These are phyloP conservation scores for Naganishia sp. DNA, from an alignment of 1,284 basidiomycete genomes.

Conservation along the genomic window DNA sequence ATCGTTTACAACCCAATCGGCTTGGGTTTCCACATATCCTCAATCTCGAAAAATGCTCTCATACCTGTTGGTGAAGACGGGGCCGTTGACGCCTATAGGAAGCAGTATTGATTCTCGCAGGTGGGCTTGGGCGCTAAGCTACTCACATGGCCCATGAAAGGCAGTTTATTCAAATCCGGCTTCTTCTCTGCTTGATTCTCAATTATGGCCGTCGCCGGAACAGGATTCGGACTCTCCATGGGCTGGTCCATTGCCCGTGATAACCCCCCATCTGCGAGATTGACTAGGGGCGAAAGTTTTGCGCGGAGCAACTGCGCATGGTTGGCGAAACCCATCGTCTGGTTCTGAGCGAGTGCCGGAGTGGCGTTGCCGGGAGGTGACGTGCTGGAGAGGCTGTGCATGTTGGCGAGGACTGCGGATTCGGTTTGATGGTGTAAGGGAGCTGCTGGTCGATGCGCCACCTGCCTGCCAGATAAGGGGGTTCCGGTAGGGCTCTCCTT, in stretches of 20 bases:
- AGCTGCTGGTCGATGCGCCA: not conserved
- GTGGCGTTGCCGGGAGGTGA: not conserved
- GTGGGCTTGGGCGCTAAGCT: too few relatives aligned
- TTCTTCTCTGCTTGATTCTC: too few relatives aligned
- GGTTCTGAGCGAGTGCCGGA: not conserved
- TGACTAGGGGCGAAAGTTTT: constrained; percentile 19
- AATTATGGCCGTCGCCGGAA: not conserved
- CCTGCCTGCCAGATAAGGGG: not conserved
- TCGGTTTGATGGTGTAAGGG: not conserved
- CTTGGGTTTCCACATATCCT: constrained; percentile 7
- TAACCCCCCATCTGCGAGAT: not conserved
- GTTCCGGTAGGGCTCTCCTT: constrained; percentile 15
- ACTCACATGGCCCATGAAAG: constrained; percentile 28
- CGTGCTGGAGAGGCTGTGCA: not conserved
- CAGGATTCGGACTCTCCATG: not conserved
- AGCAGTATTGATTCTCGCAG: not conserved
- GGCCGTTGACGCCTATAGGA: constrained; percentile 19
- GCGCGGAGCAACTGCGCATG: constrained; percentile 22
- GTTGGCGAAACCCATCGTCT: constrained; percentile 1
- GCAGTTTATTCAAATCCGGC: not conserved
- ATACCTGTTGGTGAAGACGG: constrained; percentile 25
- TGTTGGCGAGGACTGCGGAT: not conserved
- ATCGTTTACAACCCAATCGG: too few relatives aligned
- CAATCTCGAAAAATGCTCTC: constrained; percentile 19
- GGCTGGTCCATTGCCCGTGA: not conserved